These are phyloP conservation scores for Salix viminalis DNA, from an alignment of 345 rosid genomes.

Conservation along the genomic window DNA sequence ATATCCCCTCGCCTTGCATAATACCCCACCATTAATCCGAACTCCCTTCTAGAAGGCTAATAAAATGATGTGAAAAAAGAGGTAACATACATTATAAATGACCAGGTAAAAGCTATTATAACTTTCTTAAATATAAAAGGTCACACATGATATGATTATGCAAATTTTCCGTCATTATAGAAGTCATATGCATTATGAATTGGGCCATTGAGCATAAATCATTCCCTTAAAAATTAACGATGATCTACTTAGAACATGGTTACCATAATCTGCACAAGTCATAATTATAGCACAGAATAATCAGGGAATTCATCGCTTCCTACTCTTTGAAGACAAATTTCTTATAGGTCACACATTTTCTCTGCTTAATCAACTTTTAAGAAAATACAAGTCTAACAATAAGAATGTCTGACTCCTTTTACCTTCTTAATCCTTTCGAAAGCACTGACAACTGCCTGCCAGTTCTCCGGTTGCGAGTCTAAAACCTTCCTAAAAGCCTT, in stretches of 20 bases:
- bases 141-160: neutral
- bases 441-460: conserved; percentile 86
- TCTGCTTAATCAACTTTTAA: neutral
- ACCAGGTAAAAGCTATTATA: neutral
- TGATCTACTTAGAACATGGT: neutral
- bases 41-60: conserved; percentile 96
- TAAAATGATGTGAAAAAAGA: conserved; percentile 11
- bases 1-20: conserved; percentile 95
- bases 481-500: conserved; percentile 48
- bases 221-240: neutral
- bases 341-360: neutral
- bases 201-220: neutral
- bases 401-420: neutral
- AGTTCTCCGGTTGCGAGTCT: conserved; percentile 70
- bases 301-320: neutral
- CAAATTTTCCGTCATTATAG: neutral
- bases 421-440: conserved; percentile 88
- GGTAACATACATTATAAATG: neutral
- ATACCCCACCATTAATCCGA: conserved; percentile 84
- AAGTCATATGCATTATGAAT: neutral
- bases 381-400: neutral
- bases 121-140: neutral
- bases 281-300: neutral
- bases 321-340: neutral
- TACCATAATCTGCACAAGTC: neutral